Evolutionary conservation across 345 rosid species (phyloP), one percentile per base, ranked within the genome.

Genomic region (Salix caprea): DNA sequence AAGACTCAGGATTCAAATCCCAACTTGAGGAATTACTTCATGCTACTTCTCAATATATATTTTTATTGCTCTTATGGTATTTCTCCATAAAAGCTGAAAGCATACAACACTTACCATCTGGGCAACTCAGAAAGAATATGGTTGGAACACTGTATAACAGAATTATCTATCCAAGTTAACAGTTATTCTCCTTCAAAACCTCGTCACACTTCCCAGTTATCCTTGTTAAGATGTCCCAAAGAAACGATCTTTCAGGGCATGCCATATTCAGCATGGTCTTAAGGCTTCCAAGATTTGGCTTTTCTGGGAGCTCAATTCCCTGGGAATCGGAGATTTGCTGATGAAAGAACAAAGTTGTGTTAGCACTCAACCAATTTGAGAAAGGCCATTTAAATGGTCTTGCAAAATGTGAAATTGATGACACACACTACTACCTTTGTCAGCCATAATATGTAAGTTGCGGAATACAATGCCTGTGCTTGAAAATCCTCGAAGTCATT

Each of bases 371-470:
- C 21, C n/a, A 65, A 69, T 30, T 40, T 62, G 14, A 7, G 62
- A 34, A 4, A 39, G 39, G 8, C n/a, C 61, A 28, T 24, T 23
- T 37, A 7, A 39, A 34, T 19, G 13, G 37, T 28, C 70, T 72
- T 23, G 42, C 60, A 67, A 73, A 46, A 50, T 39, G 50, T 48
- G 12, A 15, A 34, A 21, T 19, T 16, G 60, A 62, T 46, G 58
- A 71, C 61, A 68, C 74, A 39, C 8, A 46, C 7, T 11, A 11
- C 44, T 84, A 95, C 99, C 96, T 88, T 91, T 67, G 84, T 82
- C 78, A 91, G 84, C 96, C 99, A 90, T 69, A 89, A 69, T 39
- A 89, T 78, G 87, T 95, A 95, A 69, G 78, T 69, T 21, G 86
- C 76, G 61, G 93, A 89, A 83, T 85, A 80, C 48, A 83, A 40